phyloP scores from a whole-genome alignment of 805 yeast genomes.

The Candida ponderosae region DNA sequence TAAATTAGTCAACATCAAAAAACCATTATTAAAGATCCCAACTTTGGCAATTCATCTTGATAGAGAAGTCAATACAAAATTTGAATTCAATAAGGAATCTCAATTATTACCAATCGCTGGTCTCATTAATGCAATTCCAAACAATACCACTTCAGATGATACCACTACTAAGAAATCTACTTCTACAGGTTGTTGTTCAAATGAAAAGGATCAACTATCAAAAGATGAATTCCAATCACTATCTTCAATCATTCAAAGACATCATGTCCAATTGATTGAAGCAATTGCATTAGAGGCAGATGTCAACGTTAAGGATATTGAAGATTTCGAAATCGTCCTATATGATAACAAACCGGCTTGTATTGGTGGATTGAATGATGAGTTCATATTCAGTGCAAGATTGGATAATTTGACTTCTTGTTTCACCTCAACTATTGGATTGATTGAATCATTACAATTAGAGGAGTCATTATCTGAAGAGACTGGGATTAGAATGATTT shows the following conservation, averaged over 20 bases:
- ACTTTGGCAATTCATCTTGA: slow-evolving; percentile 90
- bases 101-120: slow-evolving; percentile 87
- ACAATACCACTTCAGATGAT: slow-evolving; percentile 7
- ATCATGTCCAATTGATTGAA: slow-evolving; percentile 61
- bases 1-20: slow-evolving; percentile 68
- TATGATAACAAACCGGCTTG: slow-evolving; percentile 80
- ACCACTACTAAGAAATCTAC: slow-evolving; percentile 9
- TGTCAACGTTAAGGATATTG: slow-evolving; percentile 49
- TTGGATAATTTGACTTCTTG: slow-evolving; percentile 88
- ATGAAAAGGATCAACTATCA: slow-evolving; percentile 37
- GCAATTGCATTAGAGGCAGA: slow-evolving; percentile 60
- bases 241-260: slow-evolving; percentile 62
- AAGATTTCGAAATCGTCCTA: slow-evolving; percentile 83
- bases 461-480: slow-evolving; percentile 33
- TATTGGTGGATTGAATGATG: slow-evolving; percentile 85
- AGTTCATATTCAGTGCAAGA: slow-evolving; percentile 86
- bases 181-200: slow-evolving; percentile 36
- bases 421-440: slow-evolving; percentile 67
- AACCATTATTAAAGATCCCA: slow-evolving; percentile 85
- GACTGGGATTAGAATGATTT: slow-evolving; percentile 59
- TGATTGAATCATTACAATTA: slow-evolving; percentile 42
- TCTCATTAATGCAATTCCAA: slow-evolving; percentile 28
- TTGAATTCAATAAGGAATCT: slow-evolving; percentile 85
- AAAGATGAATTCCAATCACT: slow-evolving; percentile 57
- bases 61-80: slow-evolving; percentile 65